phyloP scores from a whole-genome alignment of 176 grass and related monocot genomes.

The Zea luxurians region DNA sequence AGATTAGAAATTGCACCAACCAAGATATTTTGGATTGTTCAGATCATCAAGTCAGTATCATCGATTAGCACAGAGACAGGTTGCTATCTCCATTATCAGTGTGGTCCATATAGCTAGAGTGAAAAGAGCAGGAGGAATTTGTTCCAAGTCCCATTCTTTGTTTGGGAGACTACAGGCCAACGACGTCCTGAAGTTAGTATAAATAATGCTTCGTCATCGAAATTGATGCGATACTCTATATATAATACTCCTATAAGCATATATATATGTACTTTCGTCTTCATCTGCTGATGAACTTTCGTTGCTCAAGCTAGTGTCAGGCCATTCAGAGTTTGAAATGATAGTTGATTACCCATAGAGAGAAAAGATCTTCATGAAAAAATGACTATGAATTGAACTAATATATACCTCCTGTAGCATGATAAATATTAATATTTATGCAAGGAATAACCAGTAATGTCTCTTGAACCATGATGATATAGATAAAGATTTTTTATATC shows the following conservation, averaged over 20 bases:
- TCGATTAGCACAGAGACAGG: constrained; percentile 1
- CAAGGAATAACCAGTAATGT: neutral
- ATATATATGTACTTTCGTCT: too few relatives aligned
- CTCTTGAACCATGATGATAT: neutral
- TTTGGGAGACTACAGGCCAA: neutral
- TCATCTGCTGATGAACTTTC: neutral
- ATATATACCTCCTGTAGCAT: neutral
- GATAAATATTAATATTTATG: neutral
- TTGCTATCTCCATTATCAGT: neutral
- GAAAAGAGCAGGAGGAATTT: constrained; percentile 11
- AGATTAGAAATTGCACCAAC: neutral
- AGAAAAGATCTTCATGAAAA: neutral
- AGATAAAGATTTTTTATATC: neutral
- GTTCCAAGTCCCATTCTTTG: constrained; percentile 20
- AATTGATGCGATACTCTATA: neutral
- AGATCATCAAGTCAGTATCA: neutral
- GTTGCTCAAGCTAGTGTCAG: neutral
- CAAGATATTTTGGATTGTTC: constrained; percentile 15
- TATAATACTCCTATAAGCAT: too few relatives aligned
- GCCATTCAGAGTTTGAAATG: neutral
- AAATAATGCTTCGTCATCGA: neutral
- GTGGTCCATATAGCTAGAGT: neutral
- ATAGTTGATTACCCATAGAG: neutral
- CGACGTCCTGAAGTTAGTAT: neutral
- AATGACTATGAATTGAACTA: neutral